Conservation (phyloP, 495 filamentous ascomycete genomes). For the Aspergillus biplanus region DNA sequence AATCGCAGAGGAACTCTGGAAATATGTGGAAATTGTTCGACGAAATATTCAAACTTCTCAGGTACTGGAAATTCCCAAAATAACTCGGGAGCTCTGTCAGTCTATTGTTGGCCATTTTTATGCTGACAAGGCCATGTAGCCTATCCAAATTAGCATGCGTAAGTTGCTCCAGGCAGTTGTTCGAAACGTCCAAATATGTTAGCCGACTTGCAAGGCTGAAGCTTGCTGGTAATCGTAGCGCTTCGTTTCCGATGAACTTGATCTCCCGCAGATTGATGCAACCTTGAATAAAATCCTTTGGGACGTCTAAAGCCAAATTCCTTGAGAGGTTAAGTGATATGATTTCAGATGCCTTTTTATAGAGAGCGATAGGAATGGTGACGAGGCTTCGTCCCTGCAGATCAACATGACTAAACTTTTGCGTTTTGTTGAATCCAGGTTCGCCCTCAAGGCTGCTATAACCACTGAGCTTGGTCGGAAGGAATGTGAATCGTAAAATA, state of each 20-base stretch:
- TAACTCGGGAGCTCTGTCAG: slow-evolving; percentile 75
- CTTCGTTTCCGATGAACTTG: slow-evolving; percentile 91
- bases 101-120: slow-evolving; percentile 92
- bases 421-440: slow-evolving; percentile 74
- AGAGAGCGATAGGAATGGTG: slow-evolving; percentile 92
- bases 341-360: slow-evolving; percentile 89
- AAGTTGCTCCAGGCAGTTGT: slow-evolving; percentile 86
- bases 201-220: slow-evolving; percentile 79
- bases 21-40: slow-evolving; percentile 89
- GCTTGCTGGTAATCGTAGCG: slow-evolving; percentile 81
- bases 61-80: slow-evolving; percentile 73
- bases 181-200: slow-evolving; percentile 90
- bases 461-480: slow-evolving; percentile 84
- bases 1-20: slow-evolving; percentile 78
- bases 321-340: slow-evolving; percentile 91
- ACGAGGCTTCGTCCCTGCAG: slow-evolving; percentile 88
- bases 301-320: slow-evolving; percentile 90
- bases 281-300: slow-evolving; percentile 93
- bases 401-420: slow-evolving; percentile 93
- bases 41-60: slow-evolving; percentile 85
- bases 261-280: slow-evolving; percentile 92
- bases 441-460: slow-evolving; percentile 71
- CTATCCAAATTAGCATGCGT: slow-evolving; percentile 78
- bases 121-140: slow-evolving; percentile 75
- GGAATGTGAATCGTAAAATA: slow-evolving; percentile 90